Evolutionary conservation across 2,329 filamentous ascomycete genomes (phyloP), one percentile per base, ranked within the genome.

Genomic region (Apiospora malaysiana): DNA sequence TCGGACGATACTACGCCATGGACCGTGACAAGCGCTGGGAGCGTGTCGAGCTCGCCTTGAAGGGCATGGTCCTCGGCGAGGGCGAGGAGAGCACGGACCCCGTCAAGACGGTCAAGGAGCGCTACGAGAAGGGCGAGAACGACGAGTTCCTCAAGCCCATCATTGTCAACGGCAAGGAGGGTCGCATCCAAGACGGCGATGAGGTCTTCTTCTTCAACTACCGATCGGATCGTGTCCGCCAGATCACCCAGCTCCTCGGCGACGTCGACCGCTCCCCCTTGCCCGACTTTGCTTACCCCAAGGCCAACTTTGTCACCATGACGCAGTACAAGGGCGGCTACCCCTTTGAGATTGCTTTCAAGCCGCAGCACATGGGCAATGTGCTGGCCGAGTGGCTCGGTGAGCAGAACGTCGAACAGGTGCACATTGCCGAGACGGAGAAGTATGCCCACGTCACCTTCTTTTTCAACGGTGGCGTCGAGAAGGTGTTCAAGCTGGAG

Each of bases 141-240:
- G 96, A 99, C 80, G 96, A 99, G 88, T 99, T 99, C 89, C 86
- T 99, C 77, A 98, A 97, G 85, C 96, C 96, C 76, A 98, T 99
- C 82, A 94, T 99, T 78, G 88, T 98, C 72, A 94, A 94, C 75
- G 96, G 95, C 77, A 89, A 94, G 77, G 93, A 97, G 79, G 87
- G 88, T 73, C 92, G 96, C 77, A 91, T 99, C 80, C 91, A 97
- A 86, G 93, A 98, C 80, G 88, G 93, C 76, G 96, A 99, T 81
- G 95, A 94, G 69, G 89, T 98, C 78, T 98, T 98, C 90, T 98
- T 98, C 90, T 99, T 99, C 93, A 99, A 99, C 91, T 99, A 99
- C 89, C 94, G 96, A 79, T 98, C 96, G 71, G 96, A 99, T 82
- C 95, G 96, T 82, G 95, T 95, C 69, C 93, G 96, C 77, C 96